These are phyloP conservation scores for Aaosphaeria arxii DNA, from an alignment of 2,329 filamentous ascomycete species.

Conservation along the genomic window DNA sequence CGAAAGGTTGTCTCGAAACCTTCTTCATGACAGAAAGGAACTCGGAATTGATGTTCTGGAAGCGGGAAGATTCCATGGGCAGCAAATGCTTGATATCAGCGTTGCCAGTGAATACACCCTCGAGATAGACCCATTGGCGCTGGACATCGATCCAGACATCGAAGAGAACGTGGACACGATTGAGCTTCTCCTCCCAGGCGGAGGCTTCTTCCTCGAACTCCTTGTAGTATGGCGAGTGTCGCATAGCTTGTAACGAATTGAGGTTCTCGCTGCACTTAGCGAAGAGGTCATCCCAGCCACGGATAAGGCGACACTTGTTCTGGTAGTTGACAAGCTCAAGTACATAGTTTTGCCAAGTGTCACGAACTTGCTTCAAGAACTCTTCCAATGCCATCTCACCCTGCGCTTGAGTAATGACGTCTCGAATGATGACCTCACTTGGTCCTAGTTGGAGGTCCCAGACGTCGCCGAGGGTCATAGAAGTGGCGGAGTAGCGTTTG, in stretches of 20 bases:
- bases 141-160: conserved; percentile 99
- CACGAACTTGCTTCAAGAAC: conserved; percentile 92
- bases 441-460: conserved; percentile 93
- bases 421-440: conserved; percentile 82
- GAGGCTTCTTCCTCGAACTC: conserved; percentile 98
- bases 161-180: conserved; percentile 94
- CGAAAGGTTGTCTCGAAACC: conserved; percentile 92
- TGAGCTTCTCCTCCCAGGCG: conserved; percentile 96
- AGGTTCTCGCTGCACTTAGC: conserved; percentile 98
- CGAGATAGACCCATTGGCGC: conserved; percentile 98
- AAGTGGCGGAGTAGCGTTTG: conserved; percentile 89
- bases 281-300: conserved; percentile 97
- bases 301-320: conserved; percentile 95
- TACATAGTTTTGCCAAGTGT: conserved; percentile 94
- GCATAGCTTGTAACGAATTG: conserved; percentile 97
- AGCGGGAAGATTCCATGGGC: conserved; percentile 92
- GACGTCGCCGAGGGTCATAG: conserved; percentile 95
- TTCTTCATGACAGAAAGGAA: conserved; percentile 99
- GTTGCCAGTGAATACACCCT: conserved; percentile 98
- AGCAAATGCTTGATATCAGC: conserved; percentile 98
- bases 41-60: conserved; percentile 99
- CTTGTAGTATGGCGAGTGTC: conserved; percentile 98
- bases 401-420: conserved; percentile 92
- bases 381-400: conserved; percentile 98
- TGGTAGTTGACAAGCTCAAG: conserved; percentile 96